These are phyloP conservation scores for Chlamydomonas asymmetrica DNA, from an alignment of 139 green algal genomes.

Conservation along the genomic window DNA sequence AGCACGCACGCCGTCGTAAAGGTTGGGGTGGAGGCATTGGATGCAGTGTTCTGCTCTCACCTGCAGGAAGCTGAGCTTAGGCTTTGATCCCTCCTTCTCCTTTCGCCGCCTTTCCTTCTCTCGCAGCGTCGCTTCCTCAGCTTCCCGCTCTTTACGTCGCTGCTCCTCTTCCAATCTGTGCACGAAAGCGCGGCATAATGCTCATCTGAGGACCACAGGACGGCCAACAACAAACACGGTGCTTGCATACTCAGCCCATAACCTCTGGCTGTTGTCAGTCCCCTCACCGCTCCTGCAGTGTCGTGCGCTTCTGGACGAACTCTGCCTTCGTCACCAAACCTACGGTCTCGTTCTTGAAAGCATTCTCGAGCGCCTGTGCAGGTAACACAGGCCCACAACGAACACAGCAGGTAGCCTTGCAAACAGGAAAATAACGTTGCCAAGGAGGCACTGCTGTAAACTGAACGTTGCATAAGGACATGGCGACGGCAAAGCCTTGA, in stretches of 20 bases:
- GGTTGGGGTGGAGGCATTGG: too few relatives aligned
- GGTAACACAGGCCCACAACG: background rate
- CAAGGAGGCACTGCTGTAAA: too few relatives aligned
- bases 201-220: background rate
- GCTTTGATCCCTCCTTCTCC: conserved; percentile 44
- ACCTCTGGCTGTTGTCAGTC: too few relatives aligned
- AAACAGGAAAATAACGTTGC: too few relatives aligned
- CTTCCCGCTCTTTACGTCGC: conserved; percentile 46
- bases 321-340: conserved; percentile 92
- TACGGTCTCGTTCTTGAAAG: conserved; percentile 95
- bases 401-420: too few relatives aligned
- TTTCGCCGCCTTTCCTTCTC: conserved; percentile 47
- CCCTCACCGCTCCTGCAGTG: conserved; percentile 65
- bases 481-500: too few relatives aligned
- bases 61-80: conserved; percentile 81
- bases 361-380: conserved; percentile 74
- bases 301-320: conserved; percentile 84
- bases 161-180: conserved; percentile 44
- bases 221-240: conserved; percentile 1
- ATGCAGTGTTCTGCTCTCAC: conserved; percentile 23
- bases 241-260: too few relatives aligned
- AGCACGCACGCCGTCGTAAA: too few relatives aligned
- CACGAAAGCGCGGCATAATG: background rate
- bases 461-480: too few relatives aligned
- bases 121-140: conserved; percentile 42